Base-by-base conservation (phyloP, 1,284 basidiomycete species). In the Papiliotrema flavescens region DNA sequence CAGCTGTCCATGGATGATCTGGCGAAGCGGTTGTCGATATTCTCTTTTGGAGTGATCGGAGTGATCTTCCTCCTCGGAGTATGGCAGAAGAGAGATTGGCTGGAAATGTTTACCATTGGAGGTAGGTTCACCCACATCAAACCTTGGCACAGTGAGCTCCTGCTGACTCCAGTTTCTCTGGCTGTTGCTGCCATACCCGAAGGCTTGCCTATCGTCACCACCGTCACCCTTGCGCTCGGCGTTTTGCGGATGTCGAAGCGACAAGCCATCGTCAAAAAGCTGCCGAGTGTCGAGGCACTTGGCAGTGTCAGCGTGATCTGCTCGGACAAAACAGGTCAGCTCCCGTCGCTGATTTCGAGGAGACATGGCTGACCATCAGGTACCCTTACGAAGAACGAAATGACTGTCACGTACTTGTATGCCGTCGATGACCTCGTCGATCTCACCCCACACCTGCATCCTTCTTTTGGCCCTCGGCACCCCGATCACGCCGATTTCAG, bases 51-150 rank as follows among this genome's bases (percentile, higher is more conserved):
- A 20, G 83, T 98, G 49, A 98, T 98, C 64, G 94, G 90, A 15
- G 75, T 96, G 36, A 98, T 98, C 55, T 91, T 90, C 71, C 76
- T 98, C 51, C 86, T 98, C 62, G 95, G 95, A 3, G 83, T 95
- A 4, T 79, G 86, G 60, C 94, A 98, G 71, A 80, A 83, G 28
- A 81, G 93, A n/a, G 83, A 87, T 14, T 96, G 92, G 92, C 78
- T 98, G 11, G 94, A 97, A 49, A 97, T 98, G 95, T 98, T 98
- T 69, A 98, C 94, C 11, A 97, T 98, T 61, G 94, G 94, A 79
- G 90, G 90, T 91, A 67, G 50, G 82, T 74, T 34, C 15, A n/a
- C n/a, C n/a, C n/a, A n/a, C 36, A 4, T 20, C 40, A 8, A 42
- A 1, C 14, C 9, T 23, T 20, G 5, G 22, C n/a, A n/a, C n/a